Base-by-base conservation (phyloP, 805 yeast genomes). In the Dipodascus geniculatus region DNA sequence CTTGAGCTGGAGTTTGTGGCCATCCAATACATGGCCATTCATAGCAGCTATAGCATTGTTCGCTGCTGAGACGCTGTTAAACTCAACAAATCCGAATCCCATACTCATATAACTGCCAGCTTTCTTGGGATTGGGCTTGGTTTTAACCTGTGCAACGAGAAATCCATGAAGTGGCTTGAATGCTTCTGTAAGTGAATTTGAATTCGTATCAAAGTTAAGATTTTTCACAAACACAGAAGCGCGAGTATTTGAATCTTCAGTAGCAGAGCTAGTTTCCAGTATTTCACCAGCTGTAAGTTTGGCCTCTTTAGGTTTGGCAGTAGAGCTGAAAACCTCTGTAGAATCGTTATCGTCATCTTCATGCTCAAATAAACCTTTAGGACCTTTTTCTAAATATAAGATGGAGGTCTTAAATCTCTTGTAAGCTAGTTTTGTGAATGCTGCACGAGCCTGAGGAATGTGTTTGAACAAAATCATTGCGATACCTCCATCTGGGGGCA, bases 51-150 rank as follows among this genome's bases (percentile, higher is more conserved):
- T 80, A 3, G 96, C 98, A 11, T 77, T 74, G 44, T 79, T 74
- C 0, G 99, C 99, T 62, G 85, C 81, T 42, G 81, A 87, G 59
- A 79, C 80, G 1, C 90, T 79, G 60, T 74, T 80, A 69, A 88
- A 93, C 69, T 93, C 99, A 14, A 80, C 96, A 71, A 93, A 93
- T 1, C 99, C 99, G 64, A 89, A 93, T 20, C 99, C 99, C 99
- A 93, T 93, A 61, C 96, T 88, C 56, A 82, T 75, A n/a, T 74
- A 70, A 54, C 78, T 78, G 9, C 82, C 84, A 1, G 77, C 65
- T 56, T 80, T 77, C 68, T 82, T 87, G 38, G 95, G 80, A 70
- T 91, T 95, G 1, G 96, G 90, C 66, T 90, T 91, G 23, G 85
- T 85, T 64, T 87, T 87, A 53, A 93, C 85, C 22, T 82, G 81